phyloP scores from a whole-genome alignment of 192 early-diverging fungal genomes.

The Entomortierella beljakovae region DNA sequence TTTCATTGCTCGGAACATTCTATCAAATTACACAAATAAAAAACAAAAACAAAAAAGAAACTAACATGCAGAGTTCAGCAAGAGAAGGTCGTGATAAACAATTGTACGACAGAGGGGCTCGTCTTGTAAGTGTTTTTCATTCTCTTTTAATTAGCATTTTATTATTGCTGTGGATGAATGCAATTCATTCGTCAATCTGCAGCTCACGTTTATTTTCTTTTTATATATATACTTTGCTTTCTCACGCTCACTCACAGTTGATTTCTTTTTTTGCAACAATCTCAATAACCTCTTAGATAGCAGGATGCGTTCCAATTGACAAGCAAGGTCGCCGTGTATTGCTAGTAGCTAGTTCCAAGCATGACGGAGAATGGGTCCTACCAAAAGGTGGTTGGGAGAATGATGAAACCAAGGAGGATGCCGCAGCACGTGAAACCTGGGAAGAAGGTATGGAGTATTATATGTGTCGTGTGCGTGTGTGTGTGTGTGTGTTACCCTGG shows the following conservation, averaged over 20 bases:
- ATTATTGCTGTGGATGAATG: not conserved
- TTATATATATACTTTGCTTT: not conserved
- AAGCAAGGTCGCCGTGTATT: slow-evolving; percentile 56
- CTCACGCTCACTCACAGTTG: not conserved
- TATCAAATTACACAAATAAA: too few species aligned
- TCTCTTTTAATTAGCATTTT: not conserved
- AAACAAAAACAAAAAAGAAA: not conserved
- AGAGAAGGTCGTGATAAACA: slow-evolving; percentile 51
- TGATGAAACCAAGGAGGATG: slow-evolving; percentile 66
- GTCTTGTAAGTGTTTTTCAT: slow-evolving; percentile 36
- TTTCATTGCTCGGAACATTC: too few species aligned
- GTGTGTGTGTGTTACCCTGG: not conserved
- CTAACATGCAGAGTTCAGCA: not conserved
- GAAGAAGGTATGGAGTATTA: slow-evolving; percentile 62
- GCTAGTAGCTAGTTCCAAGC: slow-evolving; percentile 60
- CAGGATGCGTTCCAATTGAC: slow-evolving; percentile 69
- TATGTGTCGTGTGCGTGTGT: slow-evolving; percentile 1
- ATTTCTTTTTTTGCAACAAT: not conserved
- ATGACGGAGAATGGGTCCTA: slow-evolving; percentile 62
- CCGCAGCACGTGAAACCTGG: slow-evolving; percentile 70
- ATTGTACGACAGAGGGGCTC: slow-evolving; percentile 35
- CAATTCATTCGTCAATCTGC: not conserved
- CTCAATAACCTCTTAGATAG: slow-evolving; percentile 45
- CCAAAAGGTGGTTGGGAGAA: slow-evolving; percentile 77
- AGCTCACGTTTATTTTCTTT: not conserved